A percentile compares a stretch with the other conserved stretches of the same genome.
These are phyloP conservation scores for Evernia prunastri DNA, from an alignment of 495 filamentous ascomycete genomes.

Conservation along the genomic window DNA sequence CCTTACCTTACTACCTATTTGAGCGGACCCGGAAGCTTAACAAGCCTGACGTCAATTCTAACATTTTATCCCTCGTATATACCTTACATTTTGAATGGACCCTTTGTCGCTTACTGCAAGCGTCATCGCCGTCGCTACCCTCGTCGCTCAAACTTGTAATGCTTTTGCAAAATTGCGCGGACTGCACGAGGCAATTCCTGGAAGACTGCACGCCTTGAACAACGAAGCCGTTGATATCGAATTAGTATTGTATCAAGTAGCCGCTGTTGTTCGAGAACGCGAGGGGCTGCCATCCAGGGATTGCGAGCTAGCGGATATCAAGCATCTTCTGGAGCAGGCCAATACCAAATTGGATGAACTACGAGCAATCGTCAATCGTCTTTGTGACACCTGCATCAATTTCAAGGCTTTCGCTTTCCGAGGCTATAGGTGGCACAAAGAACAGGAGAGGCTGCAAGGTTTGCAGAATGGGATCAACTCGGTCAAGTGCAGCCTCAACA, in stretches of 20 bases:
- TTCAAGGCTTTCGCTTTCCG: neutral
- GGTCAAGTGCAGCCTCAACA: constrained; percentile 27
- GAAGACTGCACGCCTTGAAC: constrained; percentile 27
- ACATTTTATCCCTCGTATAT: too few relatives aligned
- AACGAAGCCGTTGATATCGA: constrained; percentile 29
- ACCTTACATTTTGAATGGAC: too few relatives aligned
- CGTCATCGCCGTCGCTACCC: constrained; percentile 21
- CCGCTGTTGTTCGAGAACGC: constrained; percentile 14
- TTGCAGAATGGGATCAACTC: constrained; percentile 26
- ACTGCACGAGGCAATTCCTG: constrained; percentile 24
- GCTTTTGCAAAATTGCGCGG: constrained; percentile 23
- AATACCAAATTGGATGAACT: constrained; percentile 25
- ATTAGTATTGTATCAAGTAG: constrained; percentile 24
- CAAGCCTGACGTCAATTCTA: too few relatives aligned
- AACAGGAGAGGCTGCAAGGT: constrained; percentile 20
- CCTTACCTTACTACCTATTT: too few relatives aligned
- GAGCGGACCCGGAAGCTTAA: too few relatives aligned
- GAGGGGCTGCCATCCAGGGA: neutral
- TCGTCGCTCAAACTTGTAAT: constrained; percentile 6
- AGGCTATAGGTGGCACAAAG: constrained; percentile 20
- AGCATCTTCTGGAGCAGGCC: constrained; percentile 26
- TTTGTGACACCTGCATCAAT: constrained; percentile 8
- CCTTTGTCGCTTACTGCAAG: constrained; percentile 13
- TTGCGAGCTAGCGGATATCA: constrained; percentile 8
- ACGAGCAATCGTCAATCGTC: constrained; percentile 17